Conservation (phyloP, 148 eudicot species). For the Vaccinium vitisidaea region DNA sequence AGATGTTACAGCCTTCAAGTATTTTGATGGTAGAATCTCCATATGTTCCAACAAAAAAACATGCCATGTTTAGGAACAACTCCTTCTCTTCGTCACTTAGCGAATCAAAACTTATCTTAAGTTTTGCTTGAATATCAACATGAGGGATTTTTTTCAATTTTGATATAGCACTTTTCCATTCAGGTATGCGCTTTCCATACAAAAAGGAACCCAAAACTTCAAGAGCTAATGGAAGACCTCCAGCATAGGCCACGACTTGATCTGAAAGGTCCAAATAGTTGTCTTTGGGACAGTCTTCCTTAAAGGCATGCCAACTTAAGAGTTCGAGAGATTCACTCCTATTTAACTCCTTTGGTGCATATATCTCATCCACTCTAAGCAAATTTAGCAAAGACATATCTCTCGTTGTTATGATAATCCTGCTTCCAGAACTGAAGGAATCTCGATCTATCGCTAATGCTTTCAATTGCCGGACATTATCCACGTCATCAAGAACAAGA, state of each 20-base stretch:
- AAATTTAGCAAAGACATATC: constrained; percentile 2
- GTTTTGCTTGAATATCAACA: neutral
- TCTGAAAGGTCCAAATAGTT: neutral
- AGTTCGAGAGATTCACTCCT: neutral
- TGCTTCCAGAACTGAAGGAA: neutral
- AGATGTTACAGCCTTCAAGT: neutral
- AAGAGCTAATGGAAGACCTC: constrained; percentile 7
- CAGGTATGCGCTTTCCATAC: neutral
- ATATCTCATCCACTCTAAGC: neutral
- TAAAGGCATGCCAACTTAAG: constrained; percentile 16
- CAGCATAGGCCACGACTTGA: neutral
- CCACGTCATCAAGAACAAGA: constrained; percentile 17
- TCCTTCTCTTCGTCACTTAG: neutral
- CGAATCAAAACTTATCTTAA: constrained; percentile 3
- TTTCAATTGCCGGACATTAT: neutral
- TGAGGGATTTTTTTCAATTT: neutral
- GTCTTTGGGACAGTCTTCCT: neutral
- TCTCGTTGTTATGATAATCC: constrained; percentile 19
- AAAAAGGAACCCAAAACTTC: constrained; percentile 1
- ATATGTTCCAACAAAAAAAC: neutral
- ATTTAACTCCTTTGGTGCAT: neutral
- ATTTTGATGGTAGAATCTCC: neutral
- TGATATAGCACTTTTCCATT: constrained; percentile 1
- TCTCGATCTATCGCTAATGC: constrained; percentile 1
- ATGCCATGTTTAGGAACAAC: neutral